A percentile compares a stretch with the other conserved stretches of the same genome.
These are phyloP conservation scores for Pisolithus microcarpus DNA, from an alignment of 768 basidiomycete species.

Conservation along the genomic window DNA sequence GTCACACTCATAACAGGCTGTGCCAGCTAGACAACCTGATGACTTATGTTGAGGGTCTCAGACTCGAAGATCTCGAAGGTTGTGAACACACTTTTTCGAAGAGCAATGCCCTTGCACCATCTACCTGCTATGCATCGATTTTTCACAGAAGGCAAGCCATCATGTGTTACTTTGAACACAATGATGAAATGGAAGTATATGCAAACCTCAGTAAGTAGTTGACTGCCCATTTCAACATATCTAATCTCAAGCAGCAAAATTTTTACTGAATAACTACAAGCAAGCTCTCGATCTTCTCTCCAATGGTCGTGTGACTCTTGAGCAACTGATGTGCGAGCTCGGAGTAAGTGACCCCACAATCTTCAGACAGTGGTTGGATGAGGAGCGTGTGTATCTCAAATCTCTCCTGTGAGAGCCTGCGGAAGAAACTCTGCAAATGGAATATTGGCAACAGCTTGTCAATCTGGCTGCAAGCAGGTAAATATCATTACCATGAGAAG, in stretches of 20 bases:
- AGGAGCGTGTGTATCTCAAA: no score
- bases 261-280: no score
- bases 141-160: background rate
- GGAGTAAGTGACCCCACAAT: no score
- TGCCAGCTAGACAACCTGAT: constrained; percentile 15
- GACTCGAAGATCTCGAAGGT: constrained; percentile 17
- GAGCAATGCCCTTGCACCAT: background rate
- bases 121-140: background rate
- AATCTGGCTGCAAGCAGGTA: background rate
- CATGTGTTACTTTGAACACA: no score
- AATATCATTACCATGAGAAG: background rate
- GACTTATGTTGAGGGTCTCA: constrained; percentile 9
- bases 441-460: constrained; percentile 9
- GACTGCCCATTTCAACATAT: background rate
- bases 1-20: constrained; percentile 15
- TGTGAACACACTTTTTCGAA: constrained; percentile 16
- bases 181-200: no score
- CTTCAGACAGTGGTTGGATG: no score
- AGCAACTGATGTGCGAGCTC: no score
- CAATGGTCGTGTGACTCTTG: no score
- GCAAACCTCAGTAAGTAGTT: no score
- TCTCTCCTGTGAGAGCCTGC: background rate
- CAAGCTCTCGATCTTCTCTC: no score
- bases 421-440: constrained; percentile 9
- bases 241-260: no score